A percentile compares a stretch with the other conserved stretches of the same genome.
Conservation (phyloP, 164 flowering plant species). For the Houttuynia cordata region DNA sequence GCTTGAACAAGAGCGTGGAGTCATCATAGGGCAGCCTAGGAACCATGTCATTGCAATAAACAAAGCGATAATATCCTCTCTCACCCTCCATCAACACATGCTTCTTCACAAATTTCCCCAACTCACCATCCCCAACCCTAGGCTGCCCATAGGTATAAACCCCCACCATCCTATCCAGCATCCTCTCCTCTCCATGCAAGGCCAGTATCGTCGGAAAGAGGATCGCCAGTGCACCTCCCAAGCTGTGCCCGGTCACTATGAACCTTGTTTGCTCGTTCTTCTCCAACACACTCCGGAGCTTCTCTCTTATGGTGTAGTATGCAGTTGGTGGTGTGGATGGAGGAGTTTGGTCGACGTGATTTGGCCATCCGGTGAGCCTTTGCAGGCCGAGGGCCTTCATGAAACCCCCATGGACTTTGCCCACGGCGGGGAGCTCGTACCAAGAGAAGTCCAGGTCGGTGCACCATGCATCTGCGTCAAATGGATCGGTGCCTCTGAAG, state of each 20-base stretch:
- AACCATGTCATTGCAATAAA: constrained; percentile 69
- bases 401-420: constrained; percentile 48
- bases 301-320: constrained; percentile 50
- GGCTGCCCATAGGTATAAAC: constrained; percentile 89
- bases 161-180: constrained; percentile 54
- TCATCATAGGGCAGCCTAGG: constrained; percentile 78
- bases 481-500: constrained; percentile 61
- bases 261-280: constrained; percentile 36
- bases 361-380: constrained; percentile 43
- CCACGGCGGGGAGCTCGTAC: constrained; percentile 32
- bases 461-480: constrained; percentile 44
- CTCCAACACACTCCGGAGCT: constrained; percentile 23
- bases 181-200: constrained; percentile 38
- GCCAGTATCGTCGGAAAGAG: constrained; percentile 38
- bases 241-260: constrained; percentile 74
- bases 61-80: constrained; percentile 40
- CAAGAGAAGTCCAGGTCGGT: constrained; percentile 57
- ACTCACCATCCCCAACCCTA: constrained; percentile 52
- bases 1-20: constrained; percentile 39
- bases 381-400: constrained; percentile 63
- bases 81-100: constrained; percentile 19
- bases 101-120: constrained; percentile 49
- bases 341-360: constrained; percentile 16
- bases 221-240: constrained; percentile 76
- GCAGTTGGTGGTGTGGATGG: constrained; percentile 16